phyloP scores from a whole-genome alignment of 225 moss, liverwort and hornwort genomes.

The Anthoceros angustus region DNA sequence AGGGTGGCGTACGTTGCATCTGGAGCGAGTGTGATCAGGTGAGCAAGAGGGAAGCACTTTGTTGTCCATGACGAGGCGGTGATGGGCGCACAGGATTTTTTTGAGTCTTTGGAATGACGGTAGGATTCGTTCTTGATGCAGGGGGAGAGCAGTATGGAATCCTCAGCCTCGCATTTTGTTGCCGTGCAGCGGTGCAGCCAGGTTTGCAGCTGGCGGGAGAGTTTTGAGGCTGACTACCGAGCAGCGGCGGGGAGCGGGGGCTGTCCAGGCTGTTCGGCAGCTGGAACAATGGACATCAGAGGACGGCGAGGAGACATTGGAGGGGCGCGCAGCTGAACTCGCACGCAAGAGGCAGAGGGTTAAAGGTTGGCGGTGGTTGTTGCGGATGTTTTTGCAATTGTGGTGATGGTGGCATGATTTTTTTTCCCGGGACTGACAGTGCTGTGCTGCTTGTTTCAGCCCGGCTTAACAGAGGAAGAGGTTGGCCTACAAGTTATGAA shows the following conservation, averaged over 20 bases:
- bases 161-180: not conserved
- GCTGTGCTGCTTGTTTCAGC: not conserved
- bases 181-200: not conserved
- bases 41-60: too few species aligned
- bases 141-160: too few species aligned
- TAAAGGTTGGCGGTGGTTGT: not conserved
- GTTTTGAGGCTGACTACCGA: not conserved
- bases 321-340: not conserved
- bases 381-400: not conserved
- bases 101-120: too few species aligned
- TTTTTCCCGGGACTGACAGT: not conserved
- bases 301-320: not conserved
- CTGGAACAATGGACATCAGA: not conserved
- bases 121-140: too few species aligned
- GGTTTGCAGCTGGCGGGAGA: not conserved
- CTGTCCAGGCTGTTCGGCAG: not conserved
- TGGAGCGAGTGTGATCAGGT: too few species aligned
- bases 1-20: too few species aligned
- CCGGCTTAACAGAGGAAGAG: conserved; percentile 31
- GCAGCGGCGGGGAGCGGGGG: not conserved
- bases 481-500: conserved; percentile 64
- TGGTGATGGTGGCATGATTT: not conserved
- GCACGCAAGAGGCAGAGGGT: not conserved
- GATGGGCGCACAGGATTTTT: too few species aligned
- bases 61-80: too few species aligned